phyloP scores from a whole-genome alignment of 139 green algal species.

The Chlorella sp. region DNA sequence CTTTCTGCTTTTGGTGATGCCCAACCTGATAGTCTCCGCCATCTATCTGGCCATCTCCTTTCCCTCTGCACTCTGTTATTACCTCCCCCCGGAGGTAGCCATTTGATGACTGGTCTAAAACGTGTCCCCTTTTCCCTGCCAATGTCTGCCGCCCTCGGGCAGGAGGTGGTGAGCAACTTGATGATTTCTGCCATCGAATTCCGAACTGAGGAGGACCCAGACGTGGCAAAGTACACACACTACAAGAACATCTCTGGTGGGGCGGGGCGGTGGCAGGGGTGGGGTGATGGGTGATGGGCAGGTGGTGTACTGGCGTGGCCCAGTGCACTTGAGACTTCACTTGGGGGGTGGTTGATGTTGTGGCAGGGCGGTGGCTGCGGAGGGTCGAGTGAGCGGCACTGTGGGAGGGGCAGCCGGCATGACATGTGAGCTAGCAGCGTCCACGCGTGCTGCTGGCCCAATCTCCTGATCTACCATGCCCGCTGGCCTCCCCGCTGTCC shows the following conservation, averaged over 20 bases:
- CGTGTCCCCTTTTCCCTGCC: too few species aligned
- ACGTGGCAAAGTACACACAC: slow-evolving; percentile 25
- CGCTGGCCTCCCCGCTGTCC: not conserved
- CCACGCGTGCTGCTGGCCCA: not conserved
- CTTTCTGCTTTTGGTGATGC: too few species aligned
- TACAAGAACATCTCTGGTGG: not conserved
- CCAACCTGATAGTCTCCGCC: too few species aligned
- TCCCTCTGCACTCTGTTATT: not conserved
- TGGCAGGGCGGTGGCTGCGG: not conserved
- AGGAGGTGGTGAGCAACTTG: slow-evolving; percentile 88
- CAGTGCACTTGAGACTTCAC: too few species aligned
- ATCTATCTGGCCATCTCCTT: too few species aligned
- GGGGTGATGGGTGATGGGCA: not conserved
- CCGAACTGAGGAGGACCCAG: slow-evolving; percentile 74
- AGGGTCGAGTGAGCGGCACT: not conserved
- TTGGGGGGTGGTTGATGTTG: too few species aligned
- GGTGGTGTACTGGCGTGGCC: not conserved
- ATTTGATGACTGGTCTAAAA: too few species aligned
- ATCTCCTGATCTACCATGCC: too few species aligned
- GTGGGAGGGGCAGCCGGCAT: not conserved
- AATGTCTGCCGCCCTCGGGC: too few species aligned
- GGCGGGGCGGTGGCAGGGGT: not conserved
- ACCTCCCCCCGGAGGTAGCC: not conserved
- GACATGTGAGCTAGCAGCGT: not conserved
- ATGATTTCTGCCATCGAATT: slow-evolving; percentile 79